phyloP scores from a whole-genome alignment of 2,329 filamentous ascomycete genomes.

The Pseudocercospora eumusae region DNA sequence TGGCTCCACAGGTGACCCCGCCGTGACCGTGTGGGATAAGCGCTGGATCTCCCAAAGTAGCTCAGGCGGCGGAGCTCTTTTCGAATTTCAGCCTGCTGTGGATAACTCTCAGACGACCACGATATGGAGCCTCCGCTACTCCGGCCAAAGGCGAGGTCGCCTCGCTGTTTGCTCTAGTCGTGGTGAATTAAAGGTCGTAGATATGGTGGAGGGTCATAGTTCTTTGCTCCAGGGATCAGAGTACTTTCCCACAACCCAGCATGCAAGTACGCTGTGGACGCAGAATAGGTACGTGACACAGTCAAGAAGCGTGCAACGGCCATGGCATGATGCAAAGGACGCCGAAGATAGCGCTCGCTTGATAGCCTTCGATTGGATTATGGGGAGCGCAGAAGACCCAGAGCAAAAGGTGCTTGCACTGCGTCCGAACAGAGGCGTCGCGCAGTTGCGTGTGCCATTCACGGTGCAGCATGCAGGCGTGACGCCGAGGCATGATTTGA shows the following conservation, averaged over 20 bases:
- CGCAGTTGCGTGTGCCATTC: constrained; percentile 50
- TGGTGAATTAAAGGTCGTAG: constrained; percentile 56
- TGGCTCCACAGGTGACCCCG: constrained; percentile 68
- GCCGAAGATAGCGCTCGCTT: constrained; percentile 52
- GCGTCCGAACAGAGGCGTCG: constrained; percentile 54
- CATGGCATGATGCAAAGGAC: constrained; percentile 50
- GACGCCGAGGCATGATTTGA: constrained; percentile 48
- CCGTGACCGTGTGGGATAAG: constrained; percentile 76
- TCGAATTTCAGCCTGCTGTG: constrained; percentile 60
- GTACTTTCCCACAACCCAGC: constrained; percentile 31
- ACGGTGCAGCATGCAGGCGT: constrained; percentile 47
- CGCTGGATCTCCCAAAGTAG: constrained; percentile 49
- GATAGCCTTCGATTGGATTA: constrained; percentile 64
- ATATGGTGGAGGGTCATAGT: constrained; percentile 33
- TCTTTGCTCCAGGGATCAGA: constrained; percentile 25
- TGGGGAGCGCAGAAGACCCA: constrained; percentile 46
- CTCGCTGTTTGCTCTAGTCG: constrained; percentile 61
- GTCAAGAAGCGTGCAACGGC: constrained; percentile 46
- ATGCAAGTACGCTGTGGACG: constrained; percentile 43
- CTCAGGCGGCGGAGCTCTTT: constrained; percentile 57
- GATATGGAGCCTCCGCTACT: constrained; percentile 65
- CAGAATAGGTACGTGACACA: constrained; percentile 49
- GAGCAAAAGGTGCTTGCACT: constrained; percentile 57
- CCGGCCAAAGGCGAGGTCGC: constrained; percentile 58
- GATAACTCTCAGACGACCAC: constrained; percentile 51